phyloP scores from a whole-genome alignment of 2,329 filamentous ascomycete species.

The Dactylonectria estremocensis region DNA sequence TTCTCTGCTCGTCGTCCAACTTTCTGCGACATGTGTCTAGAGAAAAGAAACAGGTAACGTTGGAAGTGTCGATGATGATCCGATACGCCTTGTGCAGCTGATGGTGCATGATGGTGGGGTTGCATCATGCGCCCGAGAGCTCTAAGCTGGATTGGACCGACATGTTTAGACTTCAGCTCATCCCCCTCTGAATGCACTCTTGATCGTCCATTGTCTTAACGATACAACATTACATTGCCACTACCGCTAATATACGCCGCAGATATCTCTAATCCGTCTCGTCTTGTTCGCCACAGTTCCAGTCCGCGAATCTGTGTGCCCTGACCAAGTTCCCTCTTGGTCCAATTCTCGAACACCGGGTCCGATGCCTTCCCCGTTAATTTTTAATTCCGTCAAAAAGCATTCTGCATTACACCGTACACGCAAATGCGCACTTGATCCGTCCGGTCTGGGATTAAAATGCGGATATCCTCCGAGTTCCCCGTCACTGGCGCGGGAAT shows the following conservation, averaged over 20 bases:
- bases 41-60: neutral
- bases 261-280: conserved; percentile 23
- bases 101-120: conserved; percentile 40
- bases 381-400: conserved; percentile 37
- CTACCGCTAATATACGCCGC: conserved; percentile 45
- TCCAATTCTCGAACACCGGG: conserved; percentile 30
- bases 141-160: neutral
- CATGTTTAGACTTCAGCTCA: neutral
- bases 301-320: conserved; percentile 16
- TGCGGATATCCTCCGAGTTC: conserved; percentile 36
- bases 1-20: neutral
- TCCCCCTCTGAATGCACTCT: neutral
- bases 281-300: conserved; percentile 17
- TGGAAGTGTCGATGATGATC: conserved; percentile 13
- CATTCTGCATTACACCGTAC: conserved; percentile 37
- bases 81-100: conserved; percentile 26
- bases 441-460: conserved; percentile 37
- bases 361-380: conserved; percentile 25
- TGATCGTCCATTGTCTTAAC: neutral
- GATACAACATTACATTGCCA: conserved; percentile 43
- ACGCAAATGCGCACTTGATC: conserved; percentile 31
- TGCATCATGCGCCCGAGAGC: conserved; percentile 36
- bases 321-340: conserved; percentile 13
- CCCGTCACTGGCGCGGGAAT: conserved; percentile 35
- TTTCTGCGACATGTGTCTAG: neutral